Base-by-base conservation (phyloP, 129 eudicot genomes). In the Escallonia rubra region DNA sequence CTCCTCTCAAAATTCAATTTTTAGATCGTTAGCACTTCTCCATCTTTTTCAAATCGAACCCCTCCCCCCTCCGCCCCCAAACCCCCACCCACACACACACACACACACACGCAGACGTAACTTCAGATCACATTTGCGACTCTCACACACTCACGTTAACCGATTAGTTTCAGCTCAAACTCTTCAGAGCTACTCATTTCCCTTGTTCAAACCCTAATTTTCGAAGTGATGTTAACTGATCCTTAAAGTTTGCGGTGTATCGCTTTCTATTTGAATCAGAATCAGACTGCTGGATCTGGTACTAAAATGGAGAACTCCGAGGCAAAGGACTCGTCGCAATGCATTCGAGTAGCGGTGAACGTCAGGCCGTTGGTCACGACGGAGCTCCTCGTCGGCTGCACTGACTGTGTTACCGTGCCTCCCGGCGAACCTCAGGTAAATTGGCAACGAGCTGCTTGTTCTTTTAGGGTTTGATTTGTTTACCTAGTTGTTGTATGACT, bases 291-390 rank as follows among this genome's bases (percentile, higher is more conserved):
- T 23, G 34, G 53, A 59, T 64, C 58, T 65, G 72, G 63, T 43
- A 64, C 61, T 52, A 59, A 45, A 54, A 86, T 86, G 95, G 95
- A 90, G 16, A 65, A 43, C 42, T 57, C 79, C 1, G 94, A 86
- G 16, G 44, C 38, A 3, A 86, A 80, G 39, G 82, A 68, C 14
- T 63, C 88, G 40, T 77, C 86, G 7, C 90, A 87, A 58, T 80
- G 87, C 9, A 95, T 93, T 47, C 74, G 95, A 61, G 99, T 94
- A 11, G 99, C 97, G 0, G 97, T 94, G 9, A 89, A 89, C 53
- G 59, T 94, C 39, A 80, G 99, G 15, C 99, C 99, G 0, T 51
- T 94, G 46, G 91, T 94, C 51, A 94, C 99, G 11, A 13, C 92
- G 0, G 99, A 94, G 92, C 95, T 89, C 44, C 79, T 85, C 3